A percentile compares a stretch with the other conserved stretches of the same genome.
Evolutionary conservation across 345 rosid species (phyloP).

Genomic region (Citrus medica): DNA sequence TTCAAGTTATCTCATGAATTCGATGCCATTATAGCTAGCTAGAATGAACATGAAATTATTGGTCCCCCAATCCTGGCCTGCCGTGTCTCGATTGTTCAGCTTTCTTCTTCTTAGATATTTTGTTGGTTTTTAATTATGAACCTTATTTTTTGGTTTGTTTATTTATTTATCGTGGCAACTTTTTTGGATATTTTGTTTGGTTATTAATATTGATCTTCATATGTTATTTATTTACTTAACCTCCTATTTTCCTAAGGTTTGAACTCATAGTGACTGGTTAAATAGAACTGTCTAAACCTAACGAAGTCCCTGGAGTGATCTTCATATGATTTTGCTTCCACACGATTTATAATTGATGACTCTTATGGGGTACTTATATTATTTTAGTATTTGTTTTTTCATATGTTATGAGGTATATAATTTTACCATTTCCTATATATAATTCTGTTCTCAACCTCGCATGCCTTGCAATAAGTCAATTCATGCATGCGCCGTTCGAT

Average conservation of each 20-base stretch:
- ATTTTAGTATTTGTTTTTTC: background rate
- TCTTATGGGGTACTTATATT: background rate
- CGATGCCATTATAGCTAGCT: background rate
- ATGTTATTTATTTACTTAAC: too few relatives aligned
- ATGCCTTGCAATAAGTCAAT: background rate
- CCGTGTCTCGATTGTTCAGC: background rate
- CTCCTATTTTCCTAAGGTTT: too few relatives aligned
- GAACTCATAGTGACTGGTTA: accelerated
- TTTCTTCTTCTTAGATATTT: background rate
- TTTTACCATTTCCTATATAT: too few relatives aligned
- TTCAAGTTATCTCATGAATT: background rate
- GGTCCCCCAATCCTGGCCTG: background rate
- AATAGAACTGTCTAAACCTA: too few relatives aligned
- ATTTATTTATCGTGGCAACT: too few relatives aligned
- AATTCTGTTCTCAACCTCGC: background rate
- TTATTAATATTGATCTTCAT: background rate
- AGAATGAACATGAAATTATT: background rate
- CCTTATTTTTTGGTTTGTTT: too few relatives aligned
- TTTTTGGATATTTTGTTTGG: background rate
- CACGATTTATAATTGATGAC: background rate
- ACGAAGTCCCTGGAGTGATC: background rate
- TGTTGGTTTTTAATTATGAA: background rate
- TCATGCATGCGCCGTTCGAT: background rate
- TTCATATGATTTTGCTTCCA: background rate
- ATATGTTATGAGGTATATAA: background rate